Percentiles rank a stretch among this genome's conserved stretches.
Conservation (phyloP, 1,284 basidiomycete species). For the Puccinia novopanici region DNA sequence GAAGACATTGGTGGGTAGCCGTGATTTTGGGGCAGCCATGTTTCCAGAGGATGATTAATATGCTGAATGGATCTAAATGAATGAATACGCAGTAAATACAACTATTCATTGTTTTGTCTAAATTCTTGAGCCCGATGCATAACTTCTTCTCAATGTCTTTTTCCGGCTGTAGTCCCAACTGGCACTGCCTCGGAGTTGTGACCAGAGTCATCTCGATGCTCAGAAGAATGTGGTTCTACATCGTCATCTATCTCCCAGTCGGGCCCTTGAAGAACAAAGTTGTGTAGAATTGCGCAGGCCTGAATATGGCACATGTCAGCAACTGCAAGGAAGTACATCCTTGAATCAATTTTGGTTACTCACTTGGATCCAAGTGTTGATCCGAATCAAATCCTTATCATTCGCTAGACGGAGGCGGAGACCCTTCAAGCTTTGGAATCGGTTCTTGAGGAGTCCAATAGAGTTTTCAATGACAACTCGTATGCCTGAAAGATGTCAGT, state of each 20-base stretch:
- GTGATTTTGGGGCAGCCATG: neutral
- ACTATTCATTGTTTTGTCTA: neutral
- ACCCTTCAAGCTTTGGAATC: neutral
- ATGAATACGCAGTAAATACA: neutral
- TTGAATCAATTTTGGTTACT: neutral
- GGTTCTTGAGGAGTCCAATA: conserved; percentile 2
- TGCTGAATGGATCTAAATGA: too few species aligned
- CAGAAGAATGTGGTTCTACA: too few species aligned
- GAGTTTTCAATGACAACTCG: neutral
- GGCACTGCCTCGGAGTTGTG: neutral
- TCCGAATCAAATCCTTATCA: neutral
- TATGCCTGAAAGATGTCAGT: neutral
- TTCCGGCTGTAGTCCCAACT: too few species aligned
- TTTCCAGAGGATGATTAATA: conserved; percentile 1
- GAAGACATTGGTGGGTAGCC: neutral
- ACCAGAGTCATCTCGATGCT: too few species aligned
- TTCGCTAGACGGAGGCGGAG: neutral
- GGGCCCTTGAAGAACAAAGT: neutral
- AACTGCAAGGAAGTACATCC: too few species aligned
- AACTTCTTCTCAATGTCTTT: neutral
- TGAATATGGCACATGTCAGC: too few species aligned
- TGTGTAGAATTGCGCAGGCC: neutral
- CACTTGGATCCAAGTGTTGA: neutral
- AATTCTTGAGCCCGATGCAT: neutral
- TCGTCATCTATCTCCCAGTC: neutral